These are phyloP conservation scores for Boletus coccyginus DNA, from an alignment of 768 basidiomycete species.

Conservation along the genomic window DNA sequence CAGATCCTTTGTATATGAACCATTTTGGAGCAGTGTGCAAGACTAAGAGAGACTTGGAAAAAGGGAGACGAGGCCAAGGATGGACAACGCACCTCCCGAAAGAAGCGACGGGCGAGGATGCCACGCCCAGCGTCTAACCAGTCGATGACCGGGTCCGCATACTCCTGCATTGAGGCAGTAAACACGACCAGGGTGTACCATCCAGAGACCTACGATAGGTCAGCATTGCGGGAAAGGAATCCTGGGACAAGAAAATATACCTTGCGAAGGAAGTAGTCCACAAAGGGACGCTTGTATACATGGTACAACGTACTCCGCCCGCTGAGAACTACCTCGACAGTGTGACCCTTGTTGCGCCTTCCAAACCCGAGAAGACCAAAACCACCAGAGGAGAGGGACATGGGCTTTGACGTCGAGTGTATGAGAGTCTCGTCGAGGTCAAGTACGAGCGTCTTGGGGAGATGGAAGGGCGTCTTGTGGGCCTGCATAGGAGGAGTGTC, in stretches of 20 bases:
- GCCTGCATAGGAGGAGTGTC: slow-evolving; percentile 47
- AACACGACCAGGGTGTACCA: slow-evolving; percentile 99
- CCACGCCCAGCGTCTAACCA: slow-evolving; percentile 97
- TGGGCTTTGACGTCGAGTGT: slow-evolving; percentile 89
- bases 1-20: slow-evolving; percentile 93
- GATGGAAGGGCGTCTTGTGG: slow-evolving; percentile 70
- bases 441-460: slow-evolving; percentile 92
- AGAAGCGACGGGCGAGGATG: slow-evolving; percentile 83
- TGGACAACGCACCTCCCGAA: slow-evolving; percentile 73
- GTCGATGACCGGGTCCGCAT: slow-evolving; percentile 99
- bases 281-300: slow-evolving; percentile 97
- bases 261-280: slow-evolving; percentile 91
- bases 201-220: slow-evolving; percentile 72
- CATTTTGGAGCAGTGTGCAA: slow-evolving; percentile 89
- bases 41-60: slow-evolving; percentile 49
- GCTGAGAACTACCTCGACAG: slow-evolving; percentile 89
- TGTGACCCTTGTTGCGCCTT: slow-evolving; percentile 68
- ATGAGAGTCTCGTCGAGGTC: slow-evolving; percentile 99
- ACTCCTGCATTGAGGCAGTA: slow-evolving; percentile 99
- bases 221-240: not conserved
- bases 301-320: slow-evolving; percentile 92
- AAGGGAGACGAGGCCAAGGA: not conserved
- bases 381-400: slow-evolving; percentile 45
- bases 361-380: slow-evolving; percentile 63
- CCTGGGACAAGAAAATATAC: slow-evolving; percentile 39